These are phyloP conservation scores for Yamadazyma phyllophila DNA, from an alignment of 805 yeast species.

Conservation along the genomic window DNA sequence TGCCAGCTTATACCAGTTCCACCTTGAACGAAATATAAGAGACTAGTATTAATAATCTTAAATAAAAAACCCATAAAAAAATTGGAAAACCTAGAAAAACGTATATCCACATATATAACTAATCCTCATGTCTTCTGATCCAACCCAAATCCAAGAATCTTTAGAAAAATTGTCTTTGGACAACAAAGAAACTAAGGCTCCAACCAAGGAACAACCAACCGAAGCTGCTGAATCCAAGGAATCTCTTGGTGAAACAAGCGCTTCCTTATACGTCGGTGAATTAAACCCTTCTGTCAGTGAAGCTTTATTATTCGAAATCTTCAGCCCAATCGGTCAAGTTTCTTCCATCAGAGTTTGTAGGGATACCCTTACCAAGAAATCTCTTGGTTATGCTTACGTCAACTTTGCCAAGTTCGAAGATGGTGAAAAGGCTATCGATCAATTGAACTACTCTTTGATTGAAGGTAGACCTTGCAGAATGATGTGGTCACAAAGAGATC, in stretches of 20 bases:
- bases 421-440: slow-evolving; percentile 92
- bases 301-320: slow-evolving; percentile 90
- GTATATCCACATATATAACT: slow-evolving; percentile 13
- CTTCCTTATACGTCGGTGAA: slow-evolving; percentile 97
- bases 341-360: slow-evolving; percentile 98
- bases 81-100: slow-evolving; percentile 10
- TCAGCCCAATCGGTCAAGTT: slow-evolving; percentile 92
- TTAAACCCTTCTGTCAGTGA: slow-evolving; percentile 89
- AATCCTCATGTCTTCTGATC: slow-evolving; percentile 29
- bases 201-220: slow-evolving; percentile 17
- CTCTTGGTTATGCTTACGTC: slow-evolving; percentile 97
- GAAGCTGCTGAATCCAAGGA: slow-evolving; percentile 31
- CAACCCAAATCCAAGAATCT: slow-evolving; percentile 45
- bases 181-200: slow-evolving; percentile 28
- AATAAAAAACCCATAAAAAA: slow-evolving; percentile 11
- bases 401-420: slow-evolving; percentile 88
- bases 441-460: slow-evolving; percentile 89
- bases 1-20: slow-evolving; percentile 2
- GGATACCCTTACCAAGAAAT: slow-evolving; percentile 94
- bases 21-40: neutral
- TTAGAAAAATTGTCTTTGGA: slow-evolving; percentile 48
- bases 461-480: slow-evolving; percentile 97
- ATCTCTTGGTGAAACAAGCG: slow-evolving; percentile 55
- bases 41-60: neutral
- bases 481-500: slow-evolving; percentile 99